phyloP scores from a whole-genome alignment of 805 yeast species.

The Kazachstania psychrophila region DNA sequence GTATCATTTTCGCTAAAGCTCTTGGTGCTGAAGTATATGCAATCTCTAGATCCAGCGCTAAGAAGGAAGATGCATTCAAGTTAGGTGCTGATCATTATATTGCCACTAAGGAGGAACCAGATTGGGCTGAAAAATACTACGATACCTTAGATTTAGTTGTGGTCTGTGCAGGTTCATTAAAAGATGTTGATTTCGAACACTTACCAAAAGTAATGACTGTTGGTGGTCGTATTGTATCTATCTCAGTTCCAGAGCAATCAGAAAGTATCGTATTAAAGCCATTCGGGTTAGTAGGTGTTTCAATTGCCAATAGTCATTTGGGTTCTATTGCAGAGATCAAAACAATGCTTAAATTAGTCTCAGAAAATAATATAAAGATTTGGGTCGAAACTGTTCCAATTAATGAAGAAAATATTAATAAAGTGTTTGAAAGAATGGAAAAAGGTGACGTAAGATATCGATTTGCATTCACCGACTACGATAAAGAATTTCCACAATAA shows the following conservation, averaged over 20 bases:
- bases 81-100: slow-evolving; percentile 48
- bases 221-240: slow-evolving; percentile 31
- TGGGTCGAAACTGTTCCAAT: slow-evolving; percentile 47
- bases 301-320: slow-evolving; percentile 29
- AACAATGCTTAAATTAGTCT: slow-evolving; percentile 42
- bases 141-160: slow-evolving; percentile 40
- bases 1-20: slow-evolving; percentile 47
- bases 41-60: slow-evolving; percentile 42
- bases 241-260: slow-evolving; percentile 16
- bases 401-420: slow-evolving; percentile 34
- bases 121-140: slow-evolving; percentile 32
- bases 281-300: slow-evolving; percentile 18
- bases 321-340: slow-evolving; percentile 41
- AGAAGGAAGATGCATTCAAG: slow-evolving; percentile 40
- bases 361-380: slow-evolving; percentile 38
- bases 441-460: slow-evolving; percentile 47
- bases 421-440: slow-evolving; percentile 40
- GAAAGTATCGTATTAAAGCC: slow-evolving; percentile 12
- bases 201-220: slow-evolving; percentile 25
- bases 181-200: slow-evolving; percentile 32
- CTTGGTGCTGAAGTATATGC: slow-evolving; percentile 53
- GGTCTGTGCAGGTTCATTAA: slow-evolving; percentile 39
- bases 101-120: slow-evolving; percentile 43
- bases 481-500: slow-evolving; percentile 25
- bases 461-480: slow-evolving; percentile 43